Base-by-base conservation (phyloP, 768 basidiomycete species). In the Fistulinella prunicolor region DNA sequence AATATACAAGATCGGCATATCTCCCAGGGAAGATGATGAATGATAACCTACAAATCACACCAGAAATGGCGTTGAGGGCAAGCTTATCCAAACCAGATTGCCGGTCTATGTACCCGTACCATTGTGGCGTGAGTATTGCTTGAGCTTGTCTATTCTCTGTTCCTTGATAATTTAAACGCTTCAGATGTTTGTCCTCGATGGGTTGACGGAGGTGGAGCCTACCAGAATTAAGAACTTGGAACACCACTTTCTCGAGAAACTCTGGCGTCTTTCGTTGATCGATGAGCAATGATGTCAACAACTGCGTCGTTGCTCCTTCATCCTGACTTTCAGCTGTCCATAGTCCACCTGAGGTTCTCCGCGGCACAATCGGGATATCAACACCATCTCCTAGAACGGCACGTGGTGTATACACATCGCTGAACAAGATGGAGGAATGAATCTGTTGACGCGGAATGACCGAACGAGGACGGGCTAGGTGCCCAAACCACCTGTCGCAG, bases 171-270 rank as follows among this genome's bases (percentile, higher is more conserved):
- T 30, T 28, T 13, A 28, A 19, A 29, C 1, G 6, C 9, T 9
- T 39, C 2, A 26, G 20, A 17, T 34, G 6, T 16, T 13, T 2
- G 34, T 13, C 17, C 12, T 16, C 4, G 37, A 32, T 6, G 2
- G 6, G 9, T n/a, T 2, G 22, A 44, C 2, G 9, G 8, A 44
- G 5, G 24, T 14, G 3, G 3, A 22, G 17, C 55, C 17, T 22
- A 54, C 55, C 12, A 14, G 9, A 42, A 29, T 43, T 20, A 20
- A 56, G 38, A 35, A 54, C n/a, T n/a, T n/a, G 36, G 29, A 39
- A 39, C 10, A 56, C n/a, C 17, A 56, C 36, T 9, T 37, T 40
- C 9, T 42, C 39, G 3, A 54, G 42, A 9, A 30, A 54, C 8
- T 19, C 6, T 2, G 41, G 21, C 3, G 40, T 12, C 17, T n/a